Conservation (phyloP, 176 grass and related monocot species). For the Oryza brachyantha region DNA sequence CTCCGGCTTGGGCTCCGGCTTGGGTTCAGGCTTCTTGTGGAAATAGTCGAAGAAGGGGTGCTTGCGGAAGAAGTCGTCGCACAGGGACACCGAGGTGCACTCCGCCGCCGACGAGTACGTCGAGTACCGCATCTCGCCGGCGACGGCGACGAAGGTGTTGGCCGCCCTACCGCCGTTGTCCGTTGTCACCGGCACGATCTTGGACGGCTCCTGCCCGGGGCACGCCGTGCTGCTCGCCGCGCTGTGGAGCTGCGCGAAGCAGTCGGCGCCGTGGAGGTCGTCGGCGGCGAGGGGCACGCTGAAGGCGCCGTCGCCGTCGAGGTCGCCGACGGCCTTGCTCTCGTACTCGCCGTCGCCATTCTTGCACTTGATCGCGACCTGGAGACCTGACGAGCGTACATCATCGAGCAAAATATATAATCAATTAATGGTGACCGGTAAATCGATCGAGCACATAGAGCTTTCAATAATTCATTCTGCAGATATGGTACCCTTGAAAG, state of each 20-base stretch:
- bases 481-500: slow-evolving; percentile 30
- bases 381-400: not conserved
- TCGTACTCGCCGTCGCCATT: slow-evolving; percentile 1
- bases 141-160: not conserved
- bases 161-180: not conserved
- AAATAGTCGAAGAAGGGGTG: slow-evolving; percentile 8
- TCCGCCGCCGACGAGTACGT: fast-evolving
- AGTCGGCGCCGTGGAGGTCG: not conserved
- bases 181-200: not conserved
- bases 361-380: slow-evolving; percentile 32
- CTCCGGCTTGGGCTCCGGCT: too few species aligned
- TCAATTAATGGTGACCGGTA: too few species aligned
- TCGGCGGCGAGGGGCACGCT: not conserved
- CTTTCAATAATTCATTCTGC: too few species aligned
- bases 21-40: too few species aligned
- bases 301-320: slow-evolving; percentile 19
- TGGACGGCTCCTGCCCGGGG: slow-evolving; percentile 32
- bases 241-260: slow-evolving; percentile 30
- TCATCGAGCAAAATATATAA: too few species aligned
- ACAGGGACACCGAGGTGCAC: not conserved
- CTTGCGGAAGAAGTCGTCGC: slow-evolving; percentile 7
- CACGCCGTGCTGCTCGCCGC: not conserved
- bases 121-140: slow-evolving; percentile 18
- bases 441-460: too few species aligned
- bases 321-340: slow-evolving; percentile 14